These are phyloP conservation scores for Lactarius pseudohatsudake DNA, from an alignment of 768 basidiomycete species.

Conservation along the genomic window DNA sequence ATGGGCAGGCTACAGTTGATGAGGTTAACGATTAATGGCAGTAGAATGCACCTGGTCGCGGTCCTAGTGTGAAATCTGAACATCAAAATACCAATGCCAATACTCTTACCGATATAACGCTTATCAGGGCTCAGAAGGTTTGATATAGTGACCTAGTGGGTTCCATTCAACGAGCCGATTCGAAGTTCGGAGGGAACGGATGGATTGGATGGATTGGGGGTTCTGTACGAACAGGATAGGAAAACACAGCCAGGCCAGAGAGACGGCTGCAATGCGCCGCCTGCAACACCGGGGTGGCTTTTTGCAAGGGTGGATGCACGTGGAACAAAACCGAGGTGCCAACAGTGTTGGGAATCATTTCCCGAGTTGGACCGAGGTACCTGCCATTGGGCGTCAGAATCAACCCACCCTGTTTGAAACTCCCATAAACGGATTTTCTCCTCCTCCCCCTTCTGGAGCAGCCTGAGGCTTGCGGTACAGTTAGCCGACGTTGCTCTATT, in stretches of 20 bases:
- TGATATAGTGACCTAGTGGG: not conserved
- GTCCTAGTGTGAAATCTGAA: not conserved
- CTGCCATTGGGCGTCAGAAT: not conserved
- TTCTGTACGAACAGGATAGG: not conserved
- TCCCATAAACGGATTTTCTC: not conserved
- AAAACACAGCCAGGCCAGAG: not conserved
- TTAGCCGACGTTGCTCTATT: not conserved
- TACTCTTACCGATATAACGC: not conserved
- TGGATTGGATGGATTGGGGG: not conserved
- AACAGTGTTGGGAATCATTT: not conserved
- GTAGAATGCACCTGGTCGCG: not conserved
- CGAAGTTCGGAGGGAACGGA: not conserved
- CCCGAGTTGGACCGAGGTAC: not conserved
- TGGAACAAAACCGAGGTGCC: not conserved
- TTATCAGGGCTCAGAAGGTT: not conserved
- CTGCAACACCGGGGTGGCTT: not conserved
- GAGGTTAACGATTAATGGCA: not conserved
- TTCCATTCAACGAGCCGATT: not conserved
- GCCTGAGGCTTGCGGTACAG: not conserved
- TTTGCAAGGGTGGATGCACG: not conserved
- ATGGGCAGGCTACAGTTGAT: not conserved
- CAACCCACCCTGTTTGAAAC: not conserved
- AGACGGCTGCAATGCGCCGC: not conserved
- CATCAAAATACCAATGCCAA: not conserved
- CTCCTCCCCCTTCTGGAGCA: not conserved